These are phyloP conservation scores for Aspergillus biplanus DNA, from an alignment of 495 filamentous ascomycete species.

Conservation along the genomic window DNA sequence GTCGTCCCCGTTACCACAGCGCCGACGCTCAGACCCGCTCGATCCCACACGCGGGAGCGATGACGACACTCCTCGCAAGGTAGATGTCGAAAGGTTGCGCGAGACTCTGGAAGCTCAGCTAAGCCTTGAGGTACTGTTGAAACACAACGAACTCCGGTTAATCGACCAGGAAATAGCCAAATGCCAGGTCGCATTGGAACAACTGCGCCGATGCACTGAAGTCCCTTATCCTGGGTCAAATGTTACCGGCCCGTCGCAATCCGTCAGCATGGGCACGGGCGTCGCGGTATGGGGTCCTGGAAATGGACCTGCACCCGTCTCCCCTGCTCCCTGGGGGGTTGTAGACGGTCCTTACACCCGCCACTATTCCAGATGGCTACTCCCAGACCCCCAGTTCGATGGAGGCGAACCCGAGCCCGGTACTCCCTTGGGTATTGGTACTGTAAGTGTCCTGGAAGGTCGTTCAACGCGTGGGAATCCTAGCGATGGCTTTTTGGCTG, in stretches of 20 bases:
- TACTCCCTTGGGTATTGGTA: conserved; percentile 31
- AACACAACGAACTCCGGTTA: conserved; percentile 89
- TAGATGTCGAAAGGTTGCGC: conserved; percentile 52
- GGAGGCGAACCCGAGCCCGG: conserved; percentile 54
- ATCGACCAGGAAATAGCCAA: conserved; percentile 97
- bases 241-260: conserved; percentile 60
- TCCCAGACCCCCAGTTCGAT: conserved; percentile 87
- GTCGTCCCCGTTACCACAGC: conserved; percentile 17
- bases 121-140: conserved; percentile 87
- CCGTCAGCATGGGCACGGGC: conserved; percentile 73
- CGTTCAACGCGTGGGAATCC: conserved; percentile 76
- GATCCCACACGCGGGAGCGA: conserved; percentile 25
- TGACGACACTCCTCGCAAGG: conserved; percentile 27
- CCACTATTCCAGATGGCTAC: conserved; percentile 92
- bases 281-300: conserved; percentile 62
- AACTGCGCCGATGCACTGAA: conserved; percentile 86
- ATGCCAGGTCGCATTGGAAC: conserved; percentile 93
- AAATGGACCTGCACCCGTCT: conserved; percentile 59
- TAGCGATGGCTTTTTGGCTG: conserved; percentile 58
- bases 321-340: conserved; percentile 84
- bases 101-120: conserved; percentile 83
- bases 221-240: conserved; percentile 80
- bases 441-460: conserved; percentile 53
- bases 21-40: conserved; percentile 19
- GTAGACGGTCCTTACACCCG: conserved; percentile 88